Conservation (phyloP, 371 early-diverging fungal species). For the Mortierella sp. region DNA sequence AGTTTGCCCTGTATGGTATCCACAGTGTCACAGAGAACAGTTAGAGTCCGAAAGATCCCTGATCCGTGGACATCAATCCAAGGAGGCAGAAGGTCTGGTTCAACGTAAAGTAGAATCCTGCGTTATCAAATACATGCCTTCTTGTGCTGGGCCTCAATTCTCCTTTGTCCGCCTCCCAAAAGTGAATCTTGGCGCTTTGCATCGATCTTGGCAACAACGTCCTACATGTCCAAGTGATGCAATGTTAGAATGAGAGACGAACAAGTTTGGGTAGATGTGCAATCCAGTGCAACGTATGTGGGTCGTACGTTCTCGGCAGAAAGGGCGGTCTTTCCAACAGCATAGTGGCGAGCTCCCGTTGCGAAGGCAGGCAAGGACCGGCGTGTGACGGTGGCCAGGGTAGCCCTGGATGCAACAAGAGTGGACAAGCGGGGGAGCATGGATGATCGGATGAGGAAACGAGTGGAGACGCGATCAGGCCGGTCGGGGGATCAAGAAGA, state of each 20-base stretch:
- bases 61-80: background rate
- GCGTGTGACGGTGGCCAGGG: constrained; percentile 50
- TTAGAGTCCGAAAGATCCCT: background rate
- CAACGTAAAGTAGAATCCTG: constrained; percentile 25
- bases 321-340: constrained; percentile 52
- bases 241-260: background rate
- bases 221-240: constrained; percentile 32
- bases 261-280: constrained; percentile 1
- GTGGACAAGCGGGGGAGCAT: constrained; percentile 21
- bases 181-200: constrained; percentile 79
- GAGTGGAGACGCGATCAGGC: background rate
- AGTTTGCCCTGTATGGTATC: constrained; percentile 81
- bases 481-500: background rate
- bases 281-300: no score
- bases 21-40: background rate
- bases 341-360: constrained; percentile 49
- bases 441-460: constrained; percentile 7
- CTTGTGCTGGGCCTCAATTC: constrained; percentile 90
- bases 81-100: no score
- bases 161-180: constrained; percentile 86
- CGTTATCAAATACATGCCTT: constrained; percentile 66
- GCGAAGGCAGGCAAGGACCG: constrained; percentile 49
- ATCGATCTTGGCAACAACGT: constrained; percentile 65
- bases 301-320: constrained; percentile 47
- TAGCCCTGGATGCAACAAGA: constrained; percentile 45